phyloP scores from a whole-genome alignment of 148 eudicot genomes.

The Rhododendron henanense region DNA sequence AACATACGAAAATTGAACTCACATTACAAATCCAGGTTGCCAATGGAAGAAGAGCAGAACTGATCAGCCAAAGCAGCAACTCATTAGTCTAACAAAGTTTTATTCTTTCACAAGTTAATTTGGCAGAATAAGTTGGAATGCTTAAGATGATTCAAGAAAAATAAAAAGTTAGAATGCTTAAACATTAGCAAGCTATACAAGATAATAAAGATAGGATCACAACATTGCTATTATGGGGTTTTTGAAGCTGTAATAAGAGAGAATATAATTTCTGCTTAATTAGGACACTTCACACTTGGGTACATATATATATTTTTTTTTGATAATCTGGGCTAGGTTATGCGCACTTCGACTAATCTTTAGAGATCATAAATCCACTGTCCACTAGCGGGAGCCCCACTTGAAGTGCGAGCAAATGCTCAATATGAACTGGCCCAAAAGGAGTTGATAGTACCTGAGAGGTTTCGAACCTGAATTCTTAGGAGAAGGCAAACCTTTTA shows the following conservation, averaged over 20 bases:
- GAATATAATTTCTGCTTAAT: background rate
- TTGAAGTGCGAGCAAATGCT: too few species aligned
- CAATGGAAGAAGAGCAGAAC: constrained; percentile 61
- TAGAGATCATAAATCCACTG: too few species aligned
- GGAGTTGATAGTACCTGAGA: too few species aligned
- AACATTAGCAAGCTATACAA: background rate
- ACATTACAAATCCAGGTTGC: constrained; percentile 64
- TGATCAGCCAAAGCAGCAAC: constrained; percentile 41
- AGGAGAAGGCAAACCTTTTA: too few species aligned
- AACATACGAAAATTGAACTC: constrained; percentile 21
- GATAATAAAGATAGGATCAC: background rate
- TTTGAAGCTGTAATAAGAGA: background rate
- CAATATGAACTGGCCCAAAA: too few species aligned
- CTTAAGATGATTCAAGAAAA: background rate
- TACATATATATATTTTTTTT: background rate
- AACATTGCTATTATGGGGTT: background rate
- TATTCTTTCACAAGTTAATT: background rate
- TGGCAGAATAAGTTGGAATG: background rate
- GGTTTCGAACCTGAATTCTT: too few species aligned
- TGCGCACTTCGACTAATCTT: too few species aligned
- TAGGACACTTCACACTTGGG: background rate
- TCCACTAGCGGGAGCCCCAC: too few species aligned
- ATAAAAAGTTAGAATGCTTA: background rate
- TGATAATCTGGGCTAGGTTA: too few species aligned
- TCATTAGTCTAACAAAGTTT: constrained; percentile 28